Evolutionary conservation across 352 stramenopile genomes (phyloP), one percentile per base, ranked within the genome.

Genomic region (Phytopythium mirpurense): DNA sequence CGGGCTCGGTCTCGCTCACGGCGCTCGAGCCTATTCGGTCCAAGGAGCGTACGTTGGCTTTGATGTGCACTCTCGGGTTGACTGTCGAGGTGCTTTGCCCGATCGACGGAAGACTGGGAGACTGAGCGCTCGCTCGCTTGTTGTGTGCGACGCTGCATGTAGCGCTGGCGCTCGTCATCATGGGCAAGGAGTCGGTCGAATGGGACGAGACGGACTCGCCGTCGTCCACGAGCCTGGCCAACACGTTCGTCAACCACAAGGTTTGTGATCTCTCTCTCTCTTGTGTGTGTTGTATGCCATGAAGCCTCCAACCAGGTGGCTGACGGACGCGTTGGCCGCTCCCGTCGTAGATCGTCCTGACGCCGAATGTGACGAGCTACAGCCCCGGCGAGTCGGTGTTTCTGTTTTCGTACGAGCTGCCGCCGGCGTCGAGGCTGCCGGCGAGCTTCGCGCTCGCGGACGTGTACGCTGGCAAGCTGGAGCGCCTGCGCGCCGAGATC

Each of bases 201-300:
- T 73, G 65, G 65, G 65, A 70, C 19, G 65, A 73, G 59, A 70
- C 57, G 57, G 51, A 41, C 34, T 54, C 34, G 32, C 61, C 57
- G 11, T 60, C 66, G 48, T 63, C 56, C 16, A 67, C 66, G 19
- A 54, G 50, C 15, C 60, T 67, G 27, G 65, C 70, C 48, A 55
- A 67, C 45, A 67, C 58, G 19, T 70, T 73, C 50, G 44, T 73
- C 15, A 55, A 67, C 23, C 46, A 73, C 19, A 69, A 67, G 57
- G 64, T 72, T 36, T 9, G 34, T 3, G 38, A 4, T 29, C 2
- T 8, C 38, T 44, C 24, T 32, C 29, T 32, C 29, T 32, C 29
- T 32, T 32, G n/a, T n/a, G n/a, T n/a, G n/a, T n/a, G n/a, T n/a
- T n/a, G n/a, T n/a, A n/a, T n/a, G n/a, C n/a, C n/a, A n/a, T n/a